These are phyloP conservation scores for Triticum dicoccoides DNA, from an alignment of 176 grass and related monocot species.

Conservation along the genomic window DNA sequence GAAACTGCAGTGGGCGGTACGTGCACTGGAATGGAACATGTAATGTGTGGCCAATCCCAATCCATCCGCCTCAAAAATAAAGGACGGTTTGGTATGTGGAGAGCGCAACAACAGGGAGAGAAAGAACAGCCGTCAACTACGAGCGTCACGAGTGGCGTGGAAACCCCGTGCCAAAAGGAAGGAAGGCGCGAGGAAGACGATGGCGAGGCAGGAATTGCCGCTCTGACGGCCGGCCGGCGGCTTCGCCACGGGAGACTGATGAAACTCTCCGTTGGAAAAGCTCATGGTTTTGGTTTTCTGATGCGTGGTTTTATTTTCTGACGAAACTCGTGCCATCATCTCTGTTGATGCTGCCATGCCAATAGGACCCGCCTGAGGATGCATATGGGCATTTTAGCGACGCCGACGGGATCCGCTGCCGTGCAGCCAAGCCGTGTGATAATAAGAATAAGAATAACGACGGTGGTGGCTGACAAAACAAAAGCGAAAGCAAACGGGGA, in stretches of 20 bases:
- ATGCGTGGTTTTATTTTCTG: too few species aligned
- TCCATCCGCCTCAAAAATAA: too few species aligned
- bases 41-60: too few species aligned
- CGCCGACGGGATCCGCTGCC: background rate
- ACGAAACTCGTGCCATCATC: background rate
- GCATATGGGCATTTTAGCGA: background rate
- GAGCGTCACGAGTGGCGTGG: slow-evolving; percentile 6
- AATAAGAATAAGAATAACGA: slow-evolving; percentile 34
- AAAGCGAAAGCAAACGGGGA: background rate
- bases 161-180: background rate
- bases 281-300: too few species aligned
- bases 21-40: background rate
- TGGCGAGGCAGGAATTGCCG: background rate
- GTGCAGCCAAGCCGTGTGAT: slow-evolving; percentile 3
- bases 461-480: slow-evolving; percentile 17
- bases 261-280: too few species aligned
- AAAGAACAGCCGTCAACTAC: too few species aligned
- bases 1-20: background rate
- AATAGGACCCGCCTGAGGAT: background rate
- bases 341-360: background rate
- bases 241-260: background rate
- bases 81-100: too few species aligned
- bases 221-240: background rate
- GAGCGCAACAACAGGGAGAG: too few species aligned
- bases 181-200: background rate